Base-by-base conservation (phyloP, 2,329 filamentous ascomycete species). In the Talaromyces sp. region DNA sequence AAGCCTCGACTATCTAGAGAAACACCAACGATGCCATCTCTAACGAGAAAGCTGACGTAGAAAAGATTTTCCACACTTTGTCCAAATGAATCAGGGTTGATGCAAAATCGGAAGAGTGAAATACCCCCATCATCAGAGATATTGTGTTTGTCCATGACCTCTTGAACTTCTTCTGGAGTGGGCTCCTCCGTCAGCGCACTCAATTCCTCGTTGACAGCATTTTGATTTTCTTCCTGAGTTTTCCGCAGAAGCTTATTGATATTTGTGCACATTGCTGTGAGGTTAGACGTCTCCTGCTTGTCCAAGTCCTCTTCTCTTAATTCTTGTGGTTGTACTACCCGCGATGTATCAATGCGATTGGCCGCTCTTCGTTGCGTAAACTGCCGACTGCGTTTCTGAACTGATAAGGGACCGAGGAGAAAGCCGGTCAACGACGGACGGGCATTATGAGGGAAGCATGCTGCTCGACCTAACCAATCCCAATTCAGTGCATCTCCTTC, bases 61-160 rank as follows among this genome's bases (percentile, higher is more conserved):
- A 99, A 99, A 68, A 99, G 81, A 68, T 99, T 99, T 72, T 99
- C 94, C 7, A 99, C 87, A 0, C 92, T 96, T 74, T 99, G 94
- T 0, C 91, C 91, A 68, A 97, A 99, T 0, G 91, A 96, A 43
- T 79, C 79, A 0, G 94, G 94, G 67, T 99, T 96, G 64, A 97
- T 84, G 46, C 92, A 90, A 66, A 97, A 97, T 57, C 89, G 86
- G 72, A 97, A 88, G 12, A 97, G 76, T 55, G 90, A 86, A 3
- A 96, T 84, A 17, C 90, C 90, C 1, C 87, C 87, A 2, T 86
- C 86, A 19, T 82, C 80, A 12, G 86, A 83, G 14, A 96, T 78
- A 2, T 87, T 84, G 67, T 89, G 77, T 58, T 84, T 80, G 41
- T 85, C 82, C 81, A 92, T 87, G 8, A 90, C 76, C 10, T 73